Evolutionary conservation across 371 early-diverging fungal genomes (phyloP), one percentile per base, ranked within the genome.

Genomic region (Syncephalastrum sp.): DNA sequence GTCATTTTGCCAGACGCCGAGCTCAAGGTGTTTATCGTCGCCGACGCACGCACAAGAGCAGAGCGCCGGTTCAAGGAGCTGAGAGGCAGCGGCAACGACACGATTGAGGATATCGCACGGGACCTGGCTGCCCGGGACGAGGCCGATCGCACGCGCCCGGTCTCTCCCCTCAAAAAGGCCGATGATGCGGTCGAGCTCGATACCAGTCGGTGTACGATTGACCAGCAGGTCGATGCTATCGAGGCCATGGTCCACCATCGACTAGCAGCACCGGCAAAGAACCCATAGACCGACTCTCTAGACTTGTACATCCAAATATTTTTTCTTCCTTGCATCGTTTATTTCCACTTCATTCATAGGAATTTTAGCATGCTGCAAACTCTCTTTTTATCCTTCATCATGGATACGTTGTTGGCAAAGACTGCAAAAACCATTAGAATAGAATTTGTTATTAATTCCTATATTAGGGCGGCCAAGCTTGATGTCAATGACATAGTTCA

Each of bases 1-100:
- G 85, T 84, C 0, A 87, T 97, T 3, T 74, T 97, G 41, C 96
- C 97, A 0, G 71, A 91, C 61, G 98, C 98, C 0, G 87, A 94
- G 38, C 77, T 97, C 27, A 97, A 97, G 61, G 77, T 97, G 2
- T 97, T 88, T 64, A 74, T 97, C 21, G 83, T 83, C 4, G 96
- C 96, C 1, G 82, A 85, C 58, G 77, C 84, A 8, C 71, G 75
- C 50, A 79, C 87, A 0, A 77, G 98, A 1, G 98, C 98, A 0
- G 73, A 82, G 57, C 79, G 97, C 46, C 77, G 97, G 15, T 82
- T 78, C 56, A 76, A 81, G 29, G 89, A 96, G 59, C 49, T 87
- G 68, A 59, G 59, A 17, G 45, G 50, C 10, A 56, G 24, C 0
- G 17, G 65, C 17, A 68, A 72, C 0, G 85, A 90, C 17, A 65